Conservation (phyloP, 2,329 filamentous ascomycete species). For the Claviceps cyperi region DNA sequence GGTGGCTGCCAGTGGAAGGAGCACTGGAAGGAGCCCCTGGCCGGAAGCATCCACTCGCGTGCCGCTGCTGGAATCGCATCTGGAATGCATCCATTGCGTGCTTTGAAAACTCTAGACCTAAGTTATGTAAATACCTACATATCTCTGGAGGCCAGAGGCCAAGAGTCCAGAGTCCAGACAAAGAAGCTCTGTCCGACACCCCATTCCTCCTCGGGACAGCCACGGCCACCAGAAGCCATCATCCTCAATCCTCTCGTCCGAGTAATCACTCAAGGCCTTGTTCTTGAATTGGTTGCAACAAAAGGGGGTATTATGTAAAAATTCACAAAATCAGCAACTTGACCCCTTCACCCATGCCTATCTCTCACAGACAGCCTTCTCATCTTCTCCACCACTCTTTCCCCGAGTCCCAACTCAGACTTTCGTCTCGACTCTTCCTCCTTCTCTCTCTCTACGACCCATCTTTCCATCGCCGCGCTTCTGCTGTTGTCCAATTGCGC, state of each 20-base stretch:
- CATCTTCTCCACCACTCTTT: constrained; percentile 27
- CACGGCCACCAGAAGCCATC: too few relatives aligned
- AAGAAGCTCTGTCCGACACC: too few relatives aligned
- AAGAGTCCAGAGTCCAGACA: too few relatives aligned
- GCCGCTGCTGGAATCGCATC: too few relatives aligned
- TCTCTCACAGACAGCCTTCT: constrained; percentile 17
- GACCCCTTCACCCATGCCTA: neutral
- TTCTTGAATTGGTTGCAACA: neutral
- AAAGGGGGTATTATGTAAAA: constrained; percentile 1
- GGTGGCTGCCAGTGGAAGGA: neutral
- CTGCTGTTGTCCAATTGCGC: constrained; percentile 46
- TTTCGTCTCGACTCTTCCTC: constrained; percentile 24
- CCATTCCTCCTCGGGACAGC: too few relatives aligned
- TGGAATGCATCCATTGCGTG: too few relatives aligned
- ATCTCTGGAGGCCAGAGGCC: too few relatives aligned
- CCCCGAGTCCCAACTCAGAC: constrained; percentile 14
- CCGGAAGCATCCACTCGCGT: neutral
- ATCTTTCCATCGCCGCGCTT: constrained; percentile 37
- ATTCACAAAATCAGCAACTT: neutral
- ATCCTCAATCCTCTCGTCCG: too few relatives aligned
- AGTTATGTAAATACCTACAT: too few relatives aligned
- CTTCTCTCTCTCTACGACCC: constrained; percentile 25
- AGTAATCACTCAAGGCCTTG: neutral
- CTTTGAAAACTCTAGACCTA: too few relatives aligned
- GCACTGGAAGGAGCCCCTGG: neutral